Base-by-base conservation (phyloP, 768 basidiomycete genomes). In the Wakefieldia striispora region DNA sequence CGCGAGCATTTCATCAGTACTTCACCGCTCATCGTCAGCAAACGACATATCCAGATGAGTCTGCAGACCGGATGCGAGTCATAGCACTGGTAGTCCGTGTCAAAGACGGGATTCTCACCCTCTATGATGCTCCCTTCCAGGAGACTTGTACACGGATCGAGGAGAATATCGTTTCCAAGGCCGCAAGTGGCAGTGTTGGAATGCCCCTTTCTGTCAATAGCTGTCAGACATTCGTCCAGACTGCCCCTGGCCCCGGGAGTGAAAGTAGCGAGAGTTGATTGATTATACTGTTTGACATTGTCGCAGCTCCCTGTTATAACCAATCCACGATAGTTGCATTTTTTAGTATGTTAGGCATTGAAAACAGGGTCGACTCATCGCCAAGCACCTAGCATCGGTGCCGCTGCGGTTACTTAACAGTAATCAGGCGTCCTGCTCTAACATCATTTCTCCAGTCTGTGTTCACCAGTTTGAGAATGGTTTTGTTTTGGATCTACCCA, bases 241-340 rank as follows among this genome's bases (percentile, higher is more conserved):
- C 89, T 0, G 84, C 86, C 9, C 81, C 82, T 13, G 78, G 75
- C 7, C 78, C 76, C 5, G 70, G 66, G 42, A 62, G 50, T 23
- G 73, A 77, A 57, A 71, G 74, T 40, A 20, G n/a, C 24, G 9
- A 33, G 40, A 31, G 26, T 23, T 21, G 29, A 35, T 43, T 43
- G 4, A 13, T 42, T 16, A 2, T 29, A 21, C 21, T 3, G 26
- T 31, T 39, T 59, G 45, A 43, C 47, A 41, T 48, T 24, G 41
- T 52, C 50, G 10, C 62, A 94, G 91, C 85, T 20, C 78, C 80
- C 1, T 80, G 78, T 73, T 95, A 91, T 65, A 80, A n/a, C 84
- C 21, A 95, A 95, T 60, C 88, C 91, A 23, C 94, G 63, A 98
- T 94, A 1, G 82, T 81, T 45, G 85, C 92, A 3, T 88, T 97